These are phyloP conservation scores for Avicennia marina DNA, from an alignment of 257 asterid genomes.

Conservation along the genomic window DNA sequence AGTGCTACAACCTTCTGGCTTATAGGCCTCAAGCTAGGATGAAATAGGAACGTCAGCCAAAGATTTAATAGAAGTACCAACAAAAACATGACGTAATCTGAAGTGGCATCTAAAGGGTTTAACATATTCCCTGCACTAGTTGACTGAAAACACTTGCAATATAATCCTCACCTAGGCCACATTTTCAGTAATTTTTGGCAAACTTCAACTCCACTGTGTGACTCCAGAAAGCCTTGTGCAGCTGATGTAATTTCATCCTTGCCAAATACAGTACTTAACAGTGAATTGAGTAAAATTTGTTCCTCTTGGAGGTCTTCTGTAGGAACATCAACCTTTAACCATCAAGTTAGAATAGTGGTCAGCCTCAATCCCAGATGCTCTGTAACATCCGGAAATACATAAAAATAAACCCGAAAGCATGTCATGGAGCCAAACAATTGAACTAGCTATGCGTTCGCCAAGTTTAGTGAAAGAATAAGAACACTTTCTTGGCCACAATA, in stretches of 20 bases:
- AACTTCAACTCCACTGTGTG: constrained; percentile 49
- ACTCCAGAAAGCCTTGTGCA: constrained; percentile 62
- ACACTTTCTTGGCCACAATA: too few relatives aligned
- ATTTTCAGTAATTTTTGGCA: constrained; percentile 47
- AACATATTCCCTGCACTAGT: background rate
- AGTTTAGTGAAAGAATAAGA: too few relatives aligned
- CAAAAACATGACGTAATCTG: background rate
- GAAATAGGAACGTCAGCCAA: constrained; percentile 21
- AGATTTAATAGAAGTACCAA: constrained; percentile 5
- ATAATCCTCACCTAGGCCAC: constrained; percentile 56
- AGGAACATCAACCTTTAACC: constrained; percentile 49
- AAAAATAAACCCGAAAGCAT: background rate
- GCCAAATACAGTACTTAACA: constrained; percentile 44
- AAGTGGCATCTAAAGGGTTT: background rate
- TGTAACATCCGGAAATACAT: too few relatives aligned
- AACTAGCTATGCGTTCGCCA: too few relatives aligned
- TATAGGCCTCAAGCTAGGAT: constrained; percentile 56
- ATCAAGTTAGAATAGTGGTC: constrained; percentile 15
- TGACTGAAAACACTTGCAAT: too few relatives aligned
- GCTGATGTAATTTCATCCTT: constrained; percentile 46
- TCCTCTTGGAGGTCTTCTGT: constrained; percentile 35
- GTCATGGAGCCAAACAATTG: background rate
- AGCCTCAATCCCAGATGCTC: background rate
- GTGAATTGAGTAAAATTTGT: constrained; percentile 48
- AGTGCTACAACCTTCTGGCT: constrained; percentile 61